Conservation (phyloP, 495 filamentous ascomycete species). For the Tetracladium marchalianum region DNA sequence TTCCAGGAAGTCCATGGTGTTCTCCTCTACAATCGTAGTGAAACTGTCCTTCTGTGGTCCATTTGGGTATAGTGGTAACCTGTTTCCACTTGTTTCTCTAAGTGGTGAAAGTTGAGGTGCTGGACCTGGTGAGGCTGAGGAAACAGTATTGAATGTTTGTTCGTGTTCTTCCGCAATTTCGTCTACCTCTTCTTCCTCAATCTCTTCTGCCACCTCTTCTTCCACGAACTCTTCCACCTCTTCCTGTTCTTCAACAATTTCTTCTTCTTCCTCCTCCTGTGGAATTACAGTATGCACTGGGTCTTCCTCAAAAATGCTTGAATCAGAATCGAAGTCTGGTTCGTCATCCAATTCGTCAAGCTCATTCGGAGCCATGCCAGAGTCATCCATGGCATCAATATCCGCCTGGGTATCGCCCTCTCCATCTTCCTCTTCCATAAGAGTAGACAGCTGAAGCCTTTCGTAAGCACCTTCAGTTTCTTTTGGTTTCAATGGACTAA, state of each 20-base stretch:
- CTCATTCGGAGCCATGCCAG: constrained; percentile 14
- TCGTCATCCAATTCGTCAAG: constrained; percentile 26
- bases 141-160: constrained; percentile 10
- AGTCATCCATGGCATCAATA: constrained; percentile 20
- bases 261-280: constrained; percentile 13
- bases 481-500: constrained; percentile 49
- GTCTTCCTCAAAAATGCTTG: constrained; percentile 16
- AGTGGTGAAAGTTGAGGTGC: constrained; percentile 36
- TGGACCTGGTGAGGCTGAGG: constrained; percentile 14
- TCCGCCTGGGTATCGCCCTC: constrained; percentile 22
- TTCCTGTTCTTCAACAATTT: constrained; percentile 27
- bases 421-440: constrained; percentile 31
- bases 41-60: constrained; percentile 31
- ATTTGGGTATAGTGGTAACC: background rate
- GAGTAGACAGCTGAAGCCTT: constrained; percentile 24
- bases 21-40: constrained; percentile 34
- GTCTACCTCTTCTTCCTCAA: background rate
- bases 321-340: constrained; percentile 5
- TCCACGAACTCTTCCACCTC: constrained; percentile 22
- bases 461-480: constrained; percentile 33
- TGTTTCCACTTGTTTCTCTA: constrained; percentile 32
- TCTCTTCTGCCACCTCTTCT: constrained; percentile 25
- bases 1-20: constrained; percentile 26
- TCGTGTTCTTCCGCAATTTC: constrained; percentile 2
- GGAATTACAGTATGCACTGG: background rate